Evolutionary conservation across 306 rosid genomes (phyloP), one percentile per base, ranked within the genome.

Genomic region (Malus fusca): DNA sequence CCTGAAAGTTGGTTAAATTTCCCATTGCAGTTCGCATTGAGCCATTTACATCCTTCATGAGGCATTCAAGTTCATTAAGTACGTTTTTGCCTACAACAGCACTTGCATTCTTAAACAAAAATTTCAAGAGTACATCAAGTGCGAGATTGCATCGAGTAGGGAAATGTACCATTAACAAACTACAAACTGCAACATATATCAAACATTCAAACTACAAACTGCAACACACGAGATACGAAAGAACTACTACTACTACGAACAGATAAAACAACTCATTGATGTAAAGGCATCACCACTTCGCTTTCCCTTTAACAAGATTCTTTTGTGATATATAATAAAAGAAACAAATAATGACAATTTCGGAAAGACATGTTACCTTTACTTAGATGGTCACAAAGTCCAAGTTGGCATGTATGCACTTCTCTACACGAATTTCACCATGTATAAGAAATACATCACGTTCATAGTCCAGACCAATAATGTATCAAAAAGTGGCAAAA

Each of bases 381-480:
- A 55, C 79, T 81, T 77, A 89, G 81, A 79, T 84, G 81, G 80
- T 82, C 87, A 73, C 25, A 68, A 51, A 93, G 89, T 77, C 96
- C 97, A 48, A 75, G 77, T n/a, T 82, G 82, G 89, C 91, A 86
- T 6, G 86, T 75, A 69, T 81, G 77, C 87, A 93, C 98, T 93
- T 89, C 91, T 73, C 66, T 66, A 77, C 56, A 76, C 70, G 69
- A 43, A 81, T 74, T 78, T 80, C 60, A 14, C 60, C 87, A 78
- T 52, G 79, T 63, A 30, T 42, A 73, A 77, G 77, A 56, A 77
- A 77, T 62, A 10, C 23, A 79, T 6, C 56, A 79, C 23, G 35
- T 73, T 78, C 67, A 82, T 82, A 35, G 35, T 73, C 76, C 67
- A 84, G 82, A 35, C 26, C 31, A 48, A 28, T 18, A 73, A 72